Evolutionary conservation across 805 yeast species (phyloP), one percentile per base, ranked within the genome.

Genomic region (Yarrowia deformans): DNA sequence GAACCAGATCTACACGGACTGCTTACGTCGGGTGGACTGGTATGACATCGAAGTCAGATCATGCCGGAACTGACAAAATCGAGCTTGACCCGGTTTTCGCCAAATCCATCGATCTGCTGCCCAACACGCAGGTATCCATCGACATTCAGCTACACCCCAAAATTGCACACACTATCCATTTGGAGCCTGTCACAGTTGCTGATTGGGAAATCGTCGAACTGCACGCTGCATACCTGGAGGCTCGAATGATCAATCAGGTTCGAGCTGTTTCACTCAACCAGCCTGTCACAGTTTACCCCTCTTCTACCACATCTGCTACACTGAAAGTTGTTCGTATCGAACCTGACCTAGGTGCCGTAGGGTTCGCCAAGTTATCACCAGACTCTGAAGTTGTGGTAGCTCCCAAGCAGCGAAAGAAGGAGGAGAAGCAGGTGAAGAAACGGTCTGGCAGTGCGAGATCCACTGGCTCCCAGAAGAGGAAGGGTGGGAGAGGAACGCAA

Each of bases 151-250:
- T 85, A 14, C 81, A 84, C 46, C 76, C 81, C 0, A 85, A 84
- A n/a, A 82, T 78, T 49, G 86, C 92, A 0, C 80, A 82, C 7
- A 85, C 87, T 3, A 87, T 93, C 2, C 87, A 85, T 74, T 82
- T 94, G 54, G 97, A 91, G 74, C 98, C 98, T 0, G 78, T 84
- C 19, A 83, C 91, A 0, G 77, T 88, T 1, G 83, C 89, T 6
- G 99, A 94, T 75, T 94, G 98, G 98, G 98, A 93, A 72, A 80
- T 91, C 35, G 90, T 93, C 2, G 97, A 93, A 75, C 78, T 90
- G 2, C 90, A 94, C 77, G 94, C 97, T 1, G 87, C 84, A 37
- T 85, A 83, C 50, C 83, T 94, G 34, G 98, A 94, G 75, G 85
- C 87, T 56, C 85, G 85, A 71, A 83, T 93, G 73, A 79, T 94